Base-by-base conservation (phyloP, 208 protist genomes). In the Crithidia brevicula region DNA sequence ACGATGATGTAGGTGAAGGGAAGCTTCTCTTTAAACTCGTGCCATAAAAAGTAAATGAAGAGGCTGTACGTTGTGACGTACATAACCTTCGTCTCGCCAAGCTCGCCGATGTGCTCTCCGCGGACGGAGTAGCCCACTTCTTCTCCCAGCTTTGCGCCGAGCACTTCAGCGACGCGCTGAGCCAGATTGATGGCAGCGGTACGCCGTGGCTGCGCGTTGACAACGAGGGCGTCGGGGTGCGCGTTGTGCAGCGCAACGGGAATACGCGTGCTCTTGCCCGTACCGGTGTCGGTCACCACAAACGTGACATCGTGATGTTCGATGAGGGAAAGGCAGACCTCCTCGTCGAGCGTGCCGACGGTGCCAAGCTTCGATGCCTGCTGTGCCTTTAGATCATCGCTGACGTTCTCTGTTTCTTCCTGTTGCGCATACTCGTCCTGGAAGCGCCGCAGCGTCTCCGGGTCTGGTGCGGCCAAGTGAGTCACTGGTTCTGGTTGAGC, bases 1-100 rank as follows among this genome's bases (percentile, higher is more conserved):
- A 98, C 83, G 56, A 98, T 91, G 56, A 98, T 81, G 77, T 97
- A 93, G 13, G 89, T 95, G 69, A 97, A 82, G 15, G 70, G 72
- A 57, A 91, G 74, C 33, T 63, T 61, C 9, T 68, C 76, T 45
- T 90, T 73, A 16, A 85, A 79, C 67, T 59, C 49, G 34, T 71
- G 76, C 73, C 80, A 85, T 20, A 96, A 57, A n/a, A 96, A 64
- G 60, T 85, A 66, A 18, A 96, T 81, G 40, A 96, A 88, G 51
- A 96, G 86, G 7, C 84, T 92, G 81, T 96, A 96, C 60, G 83
- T 92, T 20, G 88, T 96, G 49, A 93, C 85, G 73, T 94, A 96
- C 91, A 89, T 91, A 28, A 96, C 79, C 11, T 76, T 79, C 0
- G 88, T 94, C 46, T 85, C 65, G 30, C 83, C 86, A n/a, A 93